Conservation (phyloP, 169 alveolate species). For the Neospora caninum region DNA sequence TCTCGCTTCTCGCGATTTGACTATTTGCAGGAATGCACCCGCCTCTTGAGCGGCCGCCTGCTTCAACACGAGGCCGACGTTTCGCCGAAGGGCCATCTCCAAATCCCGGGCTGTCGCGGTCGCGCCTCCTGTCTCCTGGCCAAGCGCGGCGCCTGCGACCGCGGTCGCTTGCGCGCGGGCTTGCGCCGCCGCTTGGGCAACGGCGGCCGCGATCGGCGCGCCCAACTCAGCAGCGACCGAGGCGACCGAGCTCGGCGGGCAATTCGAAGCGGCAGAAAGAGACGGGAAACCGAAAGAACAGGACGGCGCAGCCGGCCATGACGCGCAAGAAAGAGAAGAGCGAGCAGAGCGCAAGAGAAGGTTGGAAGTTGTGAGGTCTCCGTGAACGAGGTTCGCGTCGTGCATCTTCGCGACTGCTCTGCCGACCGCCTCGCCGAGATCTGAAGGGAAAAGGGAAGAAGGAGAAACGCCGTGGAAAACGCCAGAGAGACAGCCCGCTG, state of each 20-base stretch:
- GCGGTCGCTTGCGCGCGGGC: neutral
- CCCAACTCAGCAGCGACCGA: neutral
- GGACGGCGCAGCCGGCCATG: neutral
- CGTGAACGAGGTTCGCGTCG: conserved; percentile 84
- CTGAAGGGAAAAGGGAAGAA: conserved; percentile 4
- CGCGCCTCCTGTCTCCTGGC: too few relatives aligned
- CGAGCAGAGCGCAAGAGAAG: conserved; percentile 75
- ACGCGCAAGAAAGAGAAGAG: neutral
- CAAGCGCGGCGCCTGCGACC: neutral
- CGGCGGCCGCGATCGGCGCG: conserved; percentile 22
- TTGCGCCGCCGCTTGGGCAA: neutral
- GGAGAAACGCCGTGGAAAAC: neutral
- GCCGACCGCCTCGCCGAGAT: conserved; percentile 76
- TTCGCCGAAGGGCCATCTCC: neutral
- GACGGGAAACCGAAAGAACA: neutral
- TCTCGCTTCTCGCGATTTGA: neutral
- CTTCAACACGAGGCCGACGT: neutral
- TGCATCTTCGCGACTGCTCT: conserved; percentile 80
- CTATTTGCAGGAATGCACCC: neutral
- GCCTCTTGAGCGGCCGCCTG: neutral
- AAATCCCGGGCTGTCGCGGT: neutral
- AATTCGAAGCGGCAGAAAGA: neutral
- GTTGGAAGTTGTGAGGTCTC: conserved; percentile 90
- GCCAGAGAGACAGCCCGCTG: too few relatives aligned
- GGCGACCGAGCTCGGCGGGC: neutral